Evolutionary conservation across 176 grass and related monocot species (phyloP).

Genomic region (Paspalum notatum): DNA sequence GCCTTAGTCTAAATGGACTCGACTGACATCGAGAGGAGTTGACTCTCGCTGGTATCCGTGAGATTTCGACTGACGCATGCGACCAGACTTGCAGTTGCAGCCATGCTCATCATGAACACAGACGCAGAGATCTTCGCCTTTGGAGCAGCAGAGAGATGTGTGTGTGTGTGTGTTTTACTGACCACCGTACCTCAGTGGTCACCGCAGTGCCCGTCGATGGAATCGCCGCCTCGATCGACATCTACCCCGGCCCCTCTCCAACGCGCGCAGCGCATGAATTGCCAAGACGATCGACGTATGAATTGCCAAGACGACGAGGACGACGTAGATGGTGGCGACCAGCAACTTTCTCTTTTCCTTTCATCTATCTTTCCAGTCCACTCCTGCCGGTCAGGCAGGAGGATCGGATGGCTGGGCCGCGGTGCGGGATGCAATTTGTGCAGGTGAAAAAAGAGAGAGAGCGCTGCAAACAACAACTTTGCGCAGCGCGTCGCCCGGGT

Average conservation of each 20-base stretch:
- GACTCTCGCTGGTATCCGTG: too few relatives aligned
- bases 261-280: too few relatives aligned
- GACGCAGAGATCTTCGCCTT: background rate
- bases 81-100: background rate
- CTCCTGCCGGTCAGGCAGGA: background rate
- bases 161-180: background rate
- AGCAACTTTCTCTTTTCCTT: conserved; percentile 8
- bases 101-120: background rate
- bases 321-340: background rate
- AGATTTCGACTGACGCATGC: too few relatives aligned
- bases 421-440: background rate
- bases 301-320: too few relatives aligned
- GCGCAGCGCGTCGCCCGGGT: background rate
- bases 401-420: background rate
- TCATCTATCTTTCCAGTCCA: background rate
- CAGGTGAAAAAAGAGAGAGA: background rate
- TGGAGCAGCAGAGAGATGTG: too few relatives aligned
- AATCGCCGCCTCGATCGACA: background rate
- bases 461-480: background rate
- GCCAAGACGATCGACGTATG: too few relatives aligned
- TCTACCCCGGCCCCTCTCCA: background rate
- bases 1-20: too few relatives aligned
- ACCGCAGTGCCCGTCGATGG: background rate
- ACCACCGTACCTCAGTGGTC: conserved; percentile 7
- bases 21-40: too few relatives aligned